phyloP scores from a whole-genome alignment of 108 stramenopile genomes.

The Cyclotella kingstonii region DNA sequence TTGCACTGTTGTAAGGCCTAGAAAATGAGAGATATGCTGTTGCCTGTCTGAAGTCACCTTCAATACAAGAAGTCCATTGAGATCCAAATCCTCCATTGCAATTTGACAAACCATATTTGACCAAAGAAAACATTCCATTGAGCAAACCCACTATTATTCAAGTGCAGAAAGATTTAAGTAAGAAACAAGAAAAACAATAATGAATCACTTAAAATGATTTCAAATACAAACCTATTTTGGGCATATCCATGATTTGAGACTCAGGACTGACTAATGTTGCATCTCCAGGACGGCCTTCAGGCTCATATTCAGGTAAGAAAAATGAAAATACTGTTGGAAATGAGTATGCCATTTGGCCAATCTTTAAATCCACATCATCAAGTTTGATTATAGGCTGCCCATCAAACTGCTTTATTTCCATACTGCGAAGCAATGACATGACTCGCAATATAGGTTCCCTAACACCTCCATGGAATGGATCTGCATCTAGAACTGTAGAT shows the following conservation, averaged over 20 bases:
- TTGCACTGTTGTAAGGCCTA: slow-evolving; percentile 15
- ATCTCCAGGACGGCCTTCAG: slow-evolving; percentile 31
- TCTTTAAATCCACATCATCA: slow-evolving; percentile 25
- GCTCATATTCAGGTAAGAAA: slow-evolving; percentile 51
- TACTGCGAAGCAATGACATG: slow-evolving; percentile 47
- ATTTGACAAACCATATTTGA: slow-evolving; percentile 52
- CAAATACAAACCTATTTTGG: slow-evolving; percentile 27
- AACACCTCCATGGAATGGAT: slow-evolving; percentile 55
- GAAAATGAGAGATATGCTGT: slow-evolving; percentile 23
- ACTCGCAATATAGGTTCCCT: slow-evolving; percentile 58
- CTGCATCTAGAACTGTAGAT: slow-evolving; percentile 41
- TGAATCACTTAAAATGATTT: background rate
- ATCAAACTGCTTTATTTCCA: slow-evolving; percentile 37
- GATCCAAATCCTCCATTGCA: slow-evolving; percentile 47
- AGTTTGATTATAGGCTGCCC: slow-evolving; percentile 31
- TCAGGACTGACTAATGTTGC: slow-evolving; percentile 43
- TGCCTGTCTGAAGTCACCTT: slow-evolving; percentile 23
- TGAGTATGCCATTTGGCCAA: slow-evolving; percentile 50
- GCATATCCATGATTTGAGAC: slow-evolving; percentile 35
- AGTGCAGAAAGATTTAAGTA: background rate
- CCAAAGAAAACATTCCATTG: slow-evolving; percentile 50
- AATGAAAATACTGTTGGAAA: slow-evolving; percentile 58
- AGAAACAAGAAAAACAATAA: background rate
- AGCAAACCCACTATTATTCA: slow-evolving; percentile 25
- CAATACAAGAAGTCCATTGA: slow-evolving; percentile 10